Evolutionary conservation across 441 rosid genomes (phyloP).

Genomic region (Syzygium malaccense): DNA sequence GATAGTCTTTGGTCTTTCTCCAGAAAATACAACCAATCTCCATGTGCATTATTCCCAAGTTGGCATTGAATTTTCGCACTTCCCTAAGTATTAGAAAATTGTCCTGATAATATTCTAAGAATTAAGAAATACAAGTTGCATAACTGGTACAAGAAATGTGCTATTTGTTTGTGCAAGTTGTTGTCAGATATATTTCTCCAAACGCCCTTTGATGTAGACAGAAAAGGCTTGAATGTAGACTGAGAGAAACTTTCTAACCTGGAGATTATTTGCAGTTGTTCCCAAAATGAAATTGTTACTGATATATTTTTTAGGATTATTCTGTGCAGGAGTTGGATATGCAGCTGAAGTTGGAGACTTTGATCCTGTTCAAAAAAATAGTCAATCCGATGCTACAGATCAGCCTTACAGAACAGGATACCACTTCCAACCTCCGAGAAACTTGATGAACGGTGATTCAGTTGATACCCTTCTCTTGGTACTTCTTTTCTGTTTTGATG

Average conservation of each 20-base stretch:
- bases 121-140: background rate
- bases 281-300: background rate
- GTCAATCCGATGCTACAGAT: background rate
- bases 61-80: background rate
- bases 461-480: background rate
- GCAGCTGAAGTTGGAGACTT: background rate
- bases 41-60: background rate
- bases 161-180: background rate
- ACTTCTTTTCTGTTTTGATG: background rate
- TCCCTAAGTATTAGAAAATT: background rate
- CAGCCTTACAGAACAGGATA: slow-evolving; percentile 71
- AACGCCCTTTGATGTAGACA: background rate
- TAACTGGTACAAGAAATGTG: background rate
- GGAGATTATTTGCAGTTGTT: background rate
- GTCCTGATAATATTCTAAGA: background rate
- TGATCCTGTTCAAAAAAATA: background rate
- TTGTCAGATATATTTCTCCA: background rate
- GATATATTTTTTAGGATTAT: background rate
- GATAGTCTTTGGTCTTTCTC: background rate
- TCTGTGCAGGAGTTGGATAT: background rate
- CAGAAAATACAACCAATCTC: background rate
- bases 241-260: background rate
- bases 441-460: slow-evolving; percentile 79
- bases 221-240: background rate
- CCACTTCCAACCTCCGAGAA: slow-evolving; percentile 79